These are phyloP conservation scores for Fragaria iinumae DNA, from an alignment of 306 rosid genomes.

Conservation along the genomic window DNA sequence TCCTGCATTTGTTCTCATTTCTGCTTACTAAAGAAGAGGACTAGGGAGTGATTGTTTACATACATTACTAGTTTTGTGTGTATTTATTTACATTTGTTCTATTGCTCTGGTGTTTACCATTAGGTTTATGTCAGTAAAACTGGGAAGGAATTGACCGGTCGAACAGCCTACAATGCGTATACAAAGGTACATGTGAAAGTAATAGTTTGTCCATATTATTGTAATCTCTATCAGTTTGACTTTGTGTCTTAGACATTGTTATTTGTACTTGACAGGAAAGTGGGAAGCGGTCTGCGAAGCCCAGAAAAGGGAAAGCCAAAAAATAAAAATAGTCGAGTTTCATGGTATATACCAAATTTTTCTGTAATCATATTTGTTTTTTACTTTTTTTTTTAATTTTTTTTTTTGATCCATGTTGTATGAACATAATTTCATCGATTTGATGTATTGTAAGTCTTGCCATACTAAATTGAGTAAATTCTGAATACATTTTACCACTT, in stretches of 20 bases:
- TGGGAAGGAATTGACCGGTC: constrained; percentile 76
- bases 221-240: neutral
- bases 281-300: constrained; percentile 48
- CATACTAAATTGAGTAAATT: neutral
- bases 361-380: neutral
- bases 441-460: neutral
- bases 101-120: constrained; percentile 24
- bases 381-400: too few species aligned
- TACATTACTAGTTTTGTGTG: neutral
- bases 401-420: neutral
- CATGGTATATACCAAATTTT: neutral
- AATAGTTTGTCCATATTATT: neutral
- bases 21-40: neutral
- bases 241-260: constrained; percentile 17
- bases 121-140: constrained; percentile 75
- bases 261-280: constrained; percentile 52
- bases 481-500: neutral
- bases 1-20: neutral
- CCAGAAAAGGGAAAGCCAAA: constrained; percentile 45
- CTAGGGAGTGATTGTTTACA: neutral
- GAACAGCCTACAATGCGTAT: constrained; percentile 54
- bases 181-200: constrained; percentile 47
- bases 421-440: neutral
- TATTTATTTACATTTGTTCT: neutral
- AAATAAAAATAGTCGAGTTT: neutral